Evolutionary conservation across 305 asterid genomes (phyloP), one percentile per base, ranked within the genome.

Genomic region (Monarda citriodora): DNA sequence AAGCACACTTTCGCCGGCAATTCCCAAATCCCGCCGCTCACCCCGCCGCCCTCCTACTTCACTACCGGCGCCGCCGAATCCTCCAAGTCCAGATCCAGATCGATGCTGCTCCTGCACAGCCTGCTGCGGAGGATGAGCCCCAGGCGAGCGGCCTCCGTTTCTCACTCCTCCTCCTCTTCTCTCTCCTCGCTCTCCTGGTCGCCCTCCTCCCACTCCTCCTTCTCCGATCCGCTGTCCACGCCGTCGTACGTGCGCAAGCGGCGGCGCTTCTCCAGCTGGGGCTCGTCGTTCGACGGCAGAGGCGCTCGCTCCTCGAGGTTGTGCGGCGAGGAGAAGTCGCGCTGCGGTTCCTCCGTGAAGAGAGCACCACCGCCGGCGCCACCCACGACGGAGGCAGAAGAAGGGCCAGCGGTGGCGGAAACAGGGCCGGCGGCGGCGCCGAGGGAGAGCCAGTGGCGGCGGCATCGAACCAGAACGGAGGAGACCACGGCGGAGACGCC

Each of bases 31-130:
- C 96, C 91, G 41, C 94, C 94, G 2, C 90, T 88, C 44, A 85
- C 91, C 2, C 96, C 94, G 0, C 96, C 96, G 7, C 96, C 96
- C 1, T 80, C 87, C 3, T 88, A 73, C 71, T 77, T 54, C 64
- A 11, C 72, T 72, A 52, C 14, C 71, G 62, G 18, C 11, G 18
- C 23, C 45, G 53, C 17, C 54, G 60, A 31, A 29, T 36, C 69
- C 48, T 63, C 61, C 1, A 57, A 36, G 5, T 64, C 58, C 3
- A 48, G 36, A 31, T 65, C 86, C 6, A 75, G 82, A 67, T 75
- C 85, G 31, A 79, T 58, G 52, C 53, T 77, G 6, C 61, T 77
- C 29, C 38, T 81, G 25, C 73, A 67, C 67, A 47, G 51, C 20
- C 25, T 86, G 16, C 48, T 83, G 16, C 21, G 74, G 61, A 69